Percentiles rank a stretch among this genome's conserved stretches.
Conservation (phyloP, 805 yeast genomes). For the Metschnikowia cerradonensis region DNA sequence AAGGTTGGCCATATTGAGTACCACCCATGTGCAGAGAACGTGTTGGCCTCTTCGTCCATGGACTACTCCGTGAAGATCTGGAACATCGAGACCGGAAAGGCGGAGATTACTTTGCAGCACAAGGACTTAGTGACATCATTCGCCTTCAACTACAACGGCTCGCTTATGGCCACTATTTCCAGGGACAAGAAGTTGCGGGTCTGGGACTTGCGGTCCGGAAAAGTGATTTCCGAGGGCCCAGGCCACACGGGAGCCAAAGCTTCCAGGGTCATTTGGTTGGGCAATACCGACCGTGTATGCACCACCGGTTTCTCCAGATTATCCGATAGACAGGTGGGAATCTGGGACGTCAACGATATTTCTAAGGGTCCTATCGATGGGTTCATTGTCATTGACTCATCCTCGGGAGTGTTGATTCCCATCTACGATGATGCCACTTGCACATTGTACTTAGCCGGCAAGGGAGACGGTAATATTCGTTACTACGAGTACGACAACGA, state of each 20-base stretch:
- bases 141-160: constrained; percentile 86
- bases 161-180: constrained; percentile 79
- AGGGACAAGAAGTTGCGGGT: constrained; percentile 87
- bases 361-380: constrained; percentile 86
- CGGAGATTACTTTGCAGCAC: constrained; percentile 70
- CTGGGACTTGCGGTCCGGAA: constrained; percentile 82
- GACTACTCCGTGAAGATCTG: constrained; percentile 91
- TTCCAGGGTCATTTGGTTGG: constrained; percentile 86
- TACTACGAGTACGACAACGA: constrained; percentile 88
- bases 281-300: constrained; percentile 75
- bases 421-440: constrained; percentile 77
- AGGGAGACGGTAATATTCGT: constrained; percentile 96
- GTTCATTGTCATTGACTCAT: constrained; percentile 77
- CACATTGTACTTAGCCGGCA: constrained; percentile 86
- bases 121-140: constrained; percentile 91
- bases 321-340: constrained; percentile 91
- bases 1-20: constrained; percentile 90
- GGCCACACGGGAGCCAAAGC: constrained; percentile 94
- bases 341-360: constrained; percentile 81
- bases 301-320: constrained; percentile 93
- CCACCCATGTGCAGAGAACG: constrained; percentile 84
- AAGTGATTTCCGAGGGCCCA: constrained; percentile 73
- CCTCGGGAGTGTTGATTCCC: constrained; percentile 93
- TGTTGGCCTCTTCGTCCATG: constrained; percentile 84
- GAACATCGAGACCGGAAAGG: constrained; percentile 76